These are phyloP conservation scores for Pseudocercospora pini-densiflorae DNA, from an alignment of 2,329 filamentous ascomycete genomes.

Conservation along the genomic window DNA sequence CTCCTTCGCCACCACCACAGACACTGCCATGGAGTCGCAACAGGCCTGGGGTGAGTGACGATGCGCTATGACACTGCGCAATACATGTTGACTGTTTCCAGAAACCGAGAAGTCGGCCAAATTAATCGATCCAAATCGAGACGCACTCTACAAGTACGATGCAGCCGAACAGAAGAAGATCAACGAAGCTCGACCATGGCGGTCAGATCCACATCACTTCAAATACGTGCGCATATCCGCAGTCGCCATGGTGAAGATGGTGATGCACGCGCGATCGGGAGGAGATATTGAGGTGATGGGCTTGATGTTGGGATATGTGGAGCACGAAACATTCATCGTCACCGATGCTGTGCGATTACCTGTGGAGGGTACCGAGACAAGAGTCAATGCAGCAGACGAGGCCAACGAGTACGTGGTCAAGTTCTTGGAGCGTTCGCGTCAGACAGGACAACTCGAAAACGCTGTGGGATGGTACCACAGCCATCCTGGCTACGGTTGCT, in stretches of 20 bases:
- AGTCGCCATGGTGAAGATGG: slow-evolving; percentile 96
- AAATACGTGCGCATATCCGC: slow-evolving; percentile 92
- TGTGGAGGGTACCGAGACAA: slow-evolving; percentile 97
- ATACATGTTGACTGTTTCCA: slow-evolving; percentile 44
- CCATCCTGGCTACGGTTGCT: slow-evolving; percentile 97
- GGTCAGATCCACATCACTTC: slow-evolving; percentile 80
- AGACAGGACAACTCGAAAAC: slow-evolving; percentile 82
- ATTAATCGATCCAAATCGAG: slow-evolving; percentile 82
- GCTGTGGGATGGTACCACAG: slow-evolving; percentile 98
- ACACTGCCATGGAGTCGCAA: slow-evolving; percentile 47
- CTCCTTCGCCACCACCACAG: slow-evolving; percentile 10
- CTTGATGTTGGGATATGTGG: slow-evolving; percentile 93
- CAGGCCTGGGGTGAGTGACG: slow-evolving; percentile 63
- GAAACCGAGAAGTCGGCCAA: slow-evolving; percentile 84
- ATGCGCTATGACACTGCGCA: neutral
- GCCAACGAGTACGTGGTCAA: slow-evolving; percentile 97
- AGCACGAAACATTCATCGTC: slow-evolving; percentile 83
- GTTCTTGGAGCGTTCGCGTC: slow-evolving; percentile 76
- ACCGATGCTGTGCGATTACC: slow-evolving; percentile 93
- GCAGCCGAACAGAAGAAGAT: slow-evolving; percentile 69
- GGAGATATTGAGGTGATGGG: slow-evolving; percentile 96
- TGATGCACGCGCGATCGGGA: slow-evolving; percentile 97
- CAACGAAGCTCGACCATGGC: slow-evolving; percentile 73
- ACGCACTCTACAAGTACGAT: slow-evolving; percentile 90
- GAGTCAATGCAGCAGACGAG: slow-evolving; percentile 93